Evolutionary conservation across 805 yeast genomes (phyloP), one percentile per base, ranked within the genome.

Genomic region (Ogataea trehaloabstinens): DNA sequence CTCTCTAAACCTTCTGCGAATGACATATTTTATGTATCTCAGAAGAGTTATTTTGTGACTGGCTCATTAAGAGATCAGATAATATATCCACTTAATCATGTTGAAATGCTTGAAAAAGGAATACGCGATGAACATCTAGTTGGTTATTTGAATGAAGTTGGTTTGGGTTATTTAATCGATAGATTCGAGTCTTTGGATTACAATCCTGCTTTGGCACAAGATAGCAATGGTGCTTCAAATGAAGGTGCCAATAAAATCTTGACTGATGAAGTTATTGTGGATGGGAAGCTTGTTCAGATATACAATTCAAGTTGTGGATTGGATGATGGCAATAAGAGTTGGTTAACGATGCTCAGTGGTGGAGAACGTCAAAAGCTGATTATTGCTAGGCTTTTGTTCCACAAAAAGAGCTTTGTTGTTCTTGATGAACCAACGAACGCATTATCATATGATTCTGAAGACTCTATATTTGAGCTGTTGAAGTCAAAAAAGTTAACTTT

Each of bases 401-500:
- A 84, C 57, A 75, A 76, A 38, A 95, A 95, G 34, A 74, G 76
- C 57, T 86, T 86, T 60, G 88, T 89, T 3, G 78, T 89, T 2
- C 71, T 89, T 45, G 97, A 89, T 63, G 97, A 89, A 63, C 85
- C 95, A n/a, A 89, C 97, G 4, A 86, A 88, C 57, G 96, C 97
- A 1, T 89, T 89, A 10, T 78, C 88, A 37, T 82, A 82, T 32
- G 97, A 89, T 61, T 86, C 85, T 61, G 97, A 89, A 60, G 96
- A 90, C 47, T 77, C 80, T 42, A 68, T 89, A 37, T 89, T 88
- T 63, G 95, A 86, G 55, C 60, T 82, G 46, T 70, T 89, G 61
- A 84, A 79, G 53, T 68, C 66, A 40, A 80, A 80, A 53, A 74
- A 78, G 31, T 83, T 87, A 59, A 84, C 95, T 1, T 77, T 85